Conservation (phyloP, 768 basidiomycete genomes). For the Kwoniella newhampshirensis region DNA sequence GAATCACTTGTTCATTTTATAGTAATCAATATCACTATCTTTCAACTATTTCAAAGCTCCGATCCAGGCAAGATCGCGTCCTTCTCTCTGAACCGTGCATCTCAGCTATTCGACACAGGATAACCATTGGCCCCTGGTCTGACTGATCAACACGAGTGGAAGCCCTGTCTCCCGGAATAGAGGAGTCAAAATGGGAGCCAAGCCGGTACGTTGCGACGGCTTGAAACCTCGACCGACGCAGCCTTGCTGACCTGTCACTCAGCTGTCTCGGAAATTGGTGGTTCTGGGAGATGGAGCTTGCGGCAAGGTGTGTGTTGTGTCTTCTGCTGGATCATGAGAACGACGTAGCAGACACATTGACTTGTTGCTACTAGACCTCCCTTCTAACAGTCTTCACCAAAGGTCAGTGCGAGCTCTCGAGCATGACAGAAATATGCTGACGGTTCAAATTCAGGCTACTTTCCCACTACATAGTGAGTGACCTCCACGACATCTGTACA, state of each 20-base stretch:
- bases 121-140: no score
- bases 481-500: background rate
- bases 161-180: no score
- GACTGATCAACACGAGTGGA: no score
- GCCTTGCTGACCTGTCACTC: background rate
- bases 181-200: conserved; percentile 18
- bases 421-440: conserved; percentile 53
- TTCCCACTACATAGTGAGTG: conserved; percentile 75
- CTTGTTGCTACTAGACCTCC: conserved; percentile 32
- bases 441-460: conserved; percentile 80
- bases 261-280: conserved; percentile 64
- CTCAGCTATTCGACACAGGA: no score
- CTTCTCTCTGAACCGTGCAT: no score
- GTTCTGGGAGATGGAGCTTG: conserved; percentile 98
- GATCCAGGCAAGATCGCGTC: no score
- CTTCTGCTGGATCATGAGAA: background rate
- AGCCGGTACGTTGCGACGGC: conserved; percentile 15
- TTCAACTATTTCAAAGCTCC: no score
- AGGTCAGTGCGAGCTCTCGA: conserved; percentile 35
- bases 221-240: background rate
- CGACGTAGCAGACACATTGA: background rate
- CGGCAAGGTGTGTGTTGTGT: conserved; percentile 57
- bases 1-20: no score
- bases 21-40: no score
- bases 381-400: conserved; percentile 49